Evolutionary conservation across 192 early-diverging fungal genomes (phyloP).

Genomic region (Coemansia asiatica): DNA sequence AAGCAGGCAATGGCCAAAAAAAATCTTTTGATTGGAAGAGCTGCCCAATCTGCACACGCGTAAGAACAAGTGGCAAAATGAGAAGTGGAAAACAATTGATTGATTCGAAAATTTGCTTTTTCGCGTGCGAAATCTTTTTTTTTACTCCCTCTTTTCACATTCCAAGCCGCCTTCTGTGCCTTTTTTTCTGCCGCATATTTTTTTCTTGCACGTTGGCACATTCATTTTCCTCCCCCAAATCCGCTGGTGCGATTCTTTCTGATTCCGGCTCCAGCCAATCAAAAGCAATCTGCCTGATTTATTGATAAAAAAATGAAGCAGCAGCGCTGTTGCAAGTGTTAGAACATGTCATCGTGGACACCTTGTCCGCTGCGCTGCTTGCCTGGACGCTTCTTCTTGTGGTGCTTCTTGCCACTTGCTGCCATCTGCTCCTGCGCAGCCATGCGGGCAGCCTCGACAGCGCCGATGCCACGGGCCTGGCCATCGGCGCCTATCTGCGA

Average conservation of each 20-base stretch:
- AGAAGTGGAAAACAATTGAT: neutral
- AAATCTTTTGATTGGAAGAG: conserved; percentile 1
- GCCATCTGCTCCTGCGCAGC: conserved; percentile 64
- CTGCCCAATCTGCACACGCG: neutral
- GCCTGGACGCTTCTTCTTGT: conserved; percentile 71
- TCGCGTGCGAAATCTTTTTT: neutral
- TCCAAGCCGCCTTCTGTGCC: neutral
- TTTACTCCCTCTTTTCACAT: no score
- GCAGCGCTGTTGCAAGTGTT: neutral
- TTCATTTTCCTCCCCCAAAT: conserved; percentile 8
- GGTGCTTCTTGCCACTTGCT: conserved; percentile 58
- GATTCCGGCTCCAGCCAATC: neutral
- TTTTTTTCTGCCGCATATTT: conserved; percentile 1
- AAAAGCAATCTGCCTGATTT: neutral
- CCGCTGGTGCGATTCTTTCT: neutral
- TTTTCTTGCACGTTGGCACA: neutral
- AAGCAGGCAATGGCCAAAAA: conserved; percentile 5
- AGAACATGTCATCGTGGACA: conserved; percentile 27
- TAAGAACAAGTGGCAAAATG: neutral
- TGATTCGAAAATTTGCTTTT: neutral
- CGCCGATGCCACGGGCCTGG: conserved; percentile 52
- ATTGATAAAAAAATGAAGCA: neutral
- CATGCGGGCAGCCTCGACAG: conserved; percentile 58
- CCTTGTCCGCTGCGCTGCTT: conserved; percentile 73
- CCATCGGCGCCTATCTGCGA: conserved; percentile 52